Base-by-base conservation (phyloP, 225 moss, liverwort and hornwort species). In the Thuidium tamariscinum region DNA sequence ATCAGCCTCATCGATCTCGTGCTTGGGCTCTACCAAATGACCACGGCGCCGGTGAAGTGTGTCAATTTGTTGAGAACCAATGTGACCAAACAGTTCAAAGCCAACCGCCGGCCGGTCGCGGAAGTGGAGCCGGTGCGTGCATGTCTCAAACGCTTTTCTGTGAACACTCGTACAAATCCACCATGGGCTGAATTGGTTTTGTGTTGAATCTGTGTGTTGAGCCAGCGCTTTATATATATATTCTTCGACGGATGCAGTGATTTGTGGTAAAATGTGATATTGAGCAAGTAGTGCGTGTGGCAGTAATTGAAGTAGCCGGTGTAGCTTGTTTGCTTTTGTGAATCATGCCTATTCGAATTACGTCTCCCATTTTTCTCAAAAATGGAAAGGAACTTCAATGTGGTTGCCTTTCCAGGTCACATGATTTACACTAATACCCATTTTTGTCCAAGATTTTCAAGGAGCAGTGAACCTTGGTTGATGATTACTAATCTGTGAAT, bases 1-100 rank as follows among this genome's bases (percentile, higher is more conserved):
- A 59, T 93, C 54, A 86, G 77, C 61, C 51, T 94, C 44, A 90
- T 93, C 15, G 93, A 94, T 79, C 90, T 93, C 4, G 71, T 94
- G 5, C 74, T 92, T 6, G 94, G 92, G 2, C 56, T 92, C 46
- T 92, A 89, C 79, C 83, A 89, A 79, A 83, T 91, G 89, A 82
- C 73, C 7, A n/a, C 15, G 25, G 88, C 29, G 25, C 94, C 93
- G 34, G 89, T 94, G 20, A 92, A 91, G 51, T 94, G 92, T 16
- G 52, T 88, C 27, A 91, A 81, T 49, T 37, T 94, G 59, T 29
- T 94, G 82, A 72, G 63, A 17, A 76, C 85, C 23, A 94, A 92
- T 22, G 86, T 94, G 19, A 94, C 92, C 1, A 83, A n/a, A 20
- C 91, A 89, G 70, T 92, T 94, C 29, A 11, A 52, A 51, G 39